Percentiles rank a stretch among this genome's conserved stretches.
These are phyloP conservation scores for Closterium sp. DNA, from an alignment of 139 green algal species.

Conservation along the genomic window DNA sequence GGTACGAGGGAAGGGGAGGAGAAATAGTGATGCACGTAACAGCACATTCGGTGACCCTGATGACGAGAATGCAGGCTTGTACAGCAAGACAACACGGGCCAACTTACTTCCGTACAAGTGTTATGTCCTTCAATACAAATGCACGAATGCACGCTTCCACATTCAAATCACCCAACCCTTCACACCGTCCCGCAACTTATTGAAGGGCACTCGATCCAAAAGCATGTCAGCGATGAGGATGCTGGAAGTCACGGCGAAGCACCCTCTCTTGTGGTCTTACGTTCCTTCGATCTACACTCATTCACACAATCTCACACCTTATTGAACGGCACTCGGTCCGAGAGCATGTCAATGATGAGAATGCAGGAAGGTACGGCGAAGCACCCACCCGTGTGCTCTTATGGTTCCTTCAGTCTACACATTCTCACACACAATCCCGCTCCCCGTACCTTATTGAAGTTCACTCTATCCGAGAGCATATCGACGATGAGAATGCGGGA, in stretches of 20 bases:
- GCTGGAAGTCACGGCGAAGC: slow-evolving; percentile 77
- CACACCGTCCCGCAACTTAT: no score
- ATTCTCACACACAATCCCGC: no score
- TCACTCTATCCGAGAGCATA: slow-evolving; percentile 63
- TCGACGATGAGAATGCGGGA: slow-evolving; percentile 93
- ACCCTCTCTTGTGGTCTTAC: slow-evolving; percentile 34
- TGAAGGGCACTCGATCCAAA: neutral
- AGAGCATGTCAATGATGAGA: slow-evolving; percentile 84
- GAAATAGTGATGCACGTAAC: no score
- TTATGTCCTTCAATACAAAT: slow-evolving; percentile 93
- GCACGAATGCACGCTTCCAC: slow-evolving; percentile 78
- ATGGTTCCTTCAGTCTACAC: no score
- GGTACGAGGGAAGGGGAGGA: no score
- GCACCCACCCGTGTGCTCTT: no score
- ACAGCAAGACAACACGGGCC: no score
- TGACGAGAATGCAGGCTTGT: neutral
- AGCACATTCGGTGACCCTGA: no score
- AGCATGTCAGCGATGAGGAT: slow-evolving; percentile 94
- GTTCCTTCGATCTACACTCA: no score
- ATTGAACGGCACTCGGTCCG: neutral
- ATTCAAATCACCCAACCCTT: no score
- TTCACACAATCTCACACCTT: neutral
- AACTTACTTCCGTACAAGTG: slow-evolving; percentile 60
- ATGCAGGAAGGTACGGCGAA: no score
- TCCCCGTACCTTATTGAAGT: no score